These are phyloP conservation scores for Fusarium equiseti DNA, from an alignment of 2,329 filamentous ascomycete species.

Conservation along the genomic window DNA sequence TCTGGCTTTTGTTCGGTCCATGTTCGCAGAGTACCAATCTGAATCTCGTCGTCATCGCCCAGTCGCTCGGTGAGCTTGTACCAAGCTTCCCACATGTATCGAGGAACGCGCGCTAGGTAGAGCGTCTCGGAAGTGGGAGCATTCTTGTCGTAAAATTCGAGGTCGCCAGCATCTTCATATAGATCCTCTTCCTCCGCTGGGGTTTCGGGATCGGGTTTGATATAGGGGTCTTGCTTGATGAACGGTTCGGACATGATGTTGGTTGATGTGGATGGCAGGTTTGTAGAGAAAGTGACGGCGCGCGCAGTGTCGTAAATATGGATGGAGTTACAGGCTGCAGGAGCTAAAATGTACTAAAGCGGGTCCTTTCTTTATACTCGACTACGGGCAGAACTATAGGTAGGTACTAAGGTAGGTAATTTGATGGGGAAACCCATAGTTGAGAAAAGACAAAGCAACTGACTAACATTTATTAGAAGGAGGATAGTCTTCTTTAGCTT, in stretches of 20 bases:
- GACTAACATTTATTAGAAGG: background rate
- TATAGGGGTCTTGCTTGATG: constrained; percentile 59
- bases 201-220: constrained; percentile 65
- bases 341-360: constrained; percentile 4
- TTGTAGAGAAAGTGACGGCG: constrained; percentile 12
- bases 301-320: background rate
- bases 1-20: constrained; percentile 67
- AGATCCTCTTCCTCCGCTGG: constrained; percentile 74
- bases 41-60: constrained; percentile 84
- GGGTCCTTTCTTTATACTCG: background rate
- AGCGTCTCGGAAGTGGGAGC: constrained; percentile 58
- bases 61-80: constrained; percentile 65
- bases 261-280: constrained; percentile 5
- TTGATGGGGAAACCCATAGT: background rate
- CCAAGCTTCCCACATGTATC: constrained; percentile 86
- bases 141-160: constrained; percentile 66
- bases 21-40: constrained; percentile 79
- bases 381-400: background rate
- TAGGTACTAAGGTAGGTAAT: background rate
- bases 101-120: constrained; percentile 83
- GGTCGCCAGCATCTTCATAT: constrained; percentile 70
- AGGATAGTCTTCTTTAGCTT: no score
- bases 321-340: background rate
- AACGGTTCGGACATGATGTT: constrained; percentile 53
- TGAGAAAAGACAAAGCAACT: background rate